phyloP scores from a whole-genome alignment of 2,329 filamentous ascomycete species.

The Penicillium nordicum region DNA sequence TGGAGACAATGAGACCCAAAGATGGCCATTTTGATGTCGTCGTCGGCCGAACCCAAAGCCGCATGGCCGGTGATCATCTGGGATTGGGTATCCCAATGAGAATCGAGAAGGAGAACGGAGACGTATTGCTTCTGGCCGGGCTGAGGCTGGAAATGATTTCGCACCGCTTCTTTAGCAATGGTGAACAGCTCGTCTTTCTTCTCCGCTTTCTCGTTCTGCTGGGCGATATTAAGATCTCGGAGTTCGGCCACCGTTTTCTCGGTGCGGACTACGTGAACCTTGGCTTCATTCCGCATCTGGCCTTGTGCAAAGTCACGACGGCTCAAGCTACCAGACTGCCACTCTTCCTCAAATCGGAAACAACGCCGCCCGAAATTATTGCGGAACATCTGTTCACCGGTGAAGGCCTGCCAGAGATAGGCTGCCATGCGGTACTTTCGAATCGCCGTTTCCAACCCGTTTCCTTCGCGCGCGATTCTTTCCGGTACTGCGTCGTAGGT shows the following conservation, averaged over 20 bases:
- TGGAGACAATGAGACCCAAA: conserved; percentile 92
- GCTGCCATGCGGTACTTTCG: conserved; percentile 92
- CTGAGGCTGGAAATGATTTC: conserved; percentile 68
- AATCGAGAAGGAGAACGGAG: conserved; percentile 79
- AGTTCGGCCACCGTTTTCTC: conserved; percentile 84
- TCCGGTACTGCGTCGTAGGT: conserved; percentile 81
- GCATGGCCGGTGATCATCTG: conserved; percentile 76
- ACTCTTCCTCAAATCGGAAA: conserved; percentile 93
- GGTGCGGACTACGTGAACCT: conserved; percentile 77
- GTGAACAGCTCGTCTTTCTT: conserved; percentile 71
- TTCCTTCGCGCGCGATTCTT: conserved; percentile 73
- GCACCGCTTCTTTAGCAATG: conserved; percentile 75
- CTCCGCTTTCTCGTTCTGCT: conserved; percentile 68
- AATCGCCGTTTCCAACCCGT: conserved; percentile 73
- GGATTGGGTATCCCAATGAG: conserved; percentile 74
- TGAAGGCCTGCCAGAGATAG: conserved; percentile 96
- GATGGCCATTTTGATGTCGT: conserved; percentile 76
- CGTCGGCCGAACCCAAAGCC: conserved; percentile 70
- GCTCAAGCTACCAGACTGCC: conserved; percentile 79
- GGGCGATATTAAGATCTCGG: conserved; percentile 70
- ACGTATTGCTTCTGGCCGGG: conserved; percentile 84
- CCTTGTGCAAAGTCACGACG: conserved; percentile 67
- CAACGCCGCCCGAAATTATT: conserved; percentile 80
- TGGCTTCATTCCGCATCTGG: conserved; percentile 84
- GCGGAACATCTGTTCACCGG: conserved; percentile 91